Percentiles rank a stretch among this genome's conserved stretches.
Evolutionary conservation across 805 yeast genomes (phyloP).

Genomic region (Schwanniomyces sp.): DNA sequence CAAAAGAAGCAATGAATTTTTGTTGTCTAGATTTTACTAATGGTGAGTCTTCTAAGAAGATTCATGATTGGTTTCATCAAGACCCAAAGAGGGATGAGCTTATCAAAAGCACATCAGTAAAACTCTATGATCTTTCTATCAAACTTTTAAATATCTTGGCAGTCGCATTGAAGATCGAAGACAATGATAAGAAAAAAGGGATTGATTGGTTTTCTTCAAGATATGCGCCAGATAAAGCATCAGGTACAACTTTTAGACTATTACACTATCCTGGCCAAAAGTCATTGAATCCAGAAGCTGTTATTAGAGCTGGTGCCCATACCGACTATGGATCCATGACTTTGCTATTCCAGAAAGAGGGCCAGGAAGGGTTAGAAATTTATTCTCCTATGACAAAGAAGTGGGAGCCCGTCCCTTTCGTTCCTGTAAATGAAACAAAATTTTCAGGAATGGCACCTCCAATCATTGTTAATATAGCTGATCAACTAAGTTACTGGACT

Average conservation of each 20-base stretch:
- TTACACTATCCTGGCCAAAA: conserved; percentile 69
- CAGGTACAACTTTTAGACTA: conserved; percentile 69
- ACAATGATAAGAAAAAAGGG: conserved; percentile 30
- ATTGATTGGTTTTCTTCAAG: conserved; percentile 63
- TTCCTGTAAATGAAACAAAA: conserved; percentile 26
- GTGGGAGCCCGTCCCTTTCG: conserved; percentile 72
- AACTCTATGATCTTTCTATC: conserved; percentile 51
- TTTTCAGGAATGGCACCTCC: conserved; percentile 52
- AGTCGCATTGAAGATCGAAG: conserved; percentile 61
- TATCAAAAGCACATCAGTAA: conserved; percentile 34
- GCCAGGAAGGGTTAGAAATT: conserved; percentile 74
- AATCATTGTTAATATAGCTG: conserved; percentile 76
- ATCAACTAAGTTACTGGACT: conserved; percentile 78
- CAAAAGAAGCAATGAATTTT: conserved; percentile 71
- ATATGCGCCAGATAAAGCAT: conserved; percentile 49
- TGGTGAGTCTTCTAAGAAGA: conserved; percentile 37
- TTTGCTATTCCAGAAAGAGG: conserved; percentile 64
- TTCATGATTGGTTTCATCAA: conserved; percentile 53
- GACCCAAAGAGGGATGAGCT: conserved; percentile 41
- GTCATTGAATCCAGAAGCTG: conserved; percentile 49
- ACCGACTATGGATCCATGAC: conserved; percentile 83
- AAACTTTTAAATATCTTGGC: conserved; percentile 58
- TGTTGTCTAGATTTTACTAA: conserved; percentile 50
- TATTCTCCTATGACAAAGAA: conserved; percentile 51
- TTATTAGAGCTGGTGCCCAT: conserved; percentile 79